Evolutionary conservation across 2,329 filamentous ascomycete genomes (phyloP), one percentile per base, ranked within the genome.

Genomic region (Botrytis porri): DNA sequence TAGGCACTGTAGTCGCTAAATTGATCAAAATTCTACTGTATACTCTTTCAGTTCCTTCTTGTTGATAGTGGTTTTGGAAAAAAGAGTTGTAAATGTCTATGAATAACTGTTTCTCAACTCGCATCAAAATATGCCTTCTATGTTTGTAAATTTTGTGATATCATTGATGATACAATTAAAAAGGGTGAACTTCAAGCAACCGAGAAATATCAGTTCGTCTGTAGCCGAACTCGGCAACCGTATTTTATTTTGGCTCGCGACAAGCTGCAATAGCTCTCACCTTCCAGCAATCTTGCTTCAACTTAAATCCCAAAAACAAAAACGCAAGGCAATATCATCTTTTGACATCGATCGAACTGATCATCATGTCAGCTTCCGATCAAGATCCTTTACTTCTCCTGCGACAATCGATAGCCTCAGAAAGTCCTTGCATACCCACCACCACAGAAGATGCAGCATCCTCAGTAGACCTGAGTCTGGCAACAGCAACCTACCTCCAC

Each of bases 321-420:
- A 43, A 37, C 20, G 14, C 7, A 54, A 51, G 25, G 5, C 10
- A 16, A 71, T 66, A 22, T 4, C 43, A 57, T 64, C 37, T 61
- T 65, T 65, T 73, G 70, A 73, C 69, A 74, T 61, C 48, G 51
- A 71, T 62, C 39, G 20, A 69, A 39, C 57, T n/a, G 43, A 32
- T 9, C 18, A 82, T 74, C 73, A 81, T 87, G 71, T 82, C 84
- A 78, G 88, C 82, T 39, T 77, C 80, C 70, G 81, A 81, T 75
- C 86, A 89, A 76, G 94, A 98, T 81, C 90, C 95, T 69, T 90
- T 98, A 77, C 86, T 94, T 76, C 90, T 96, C 76, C 88, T 98
- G 78, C 93, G 95, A 80, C 90, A 92, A 81, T 91, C 93, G 76
- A 96, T 98, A 83, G 89, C 92, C 71, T 88, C 89, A 73, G 87